Conservation (phyloP, 306 rosid genomes). For the Sophora flavescens region DNA sequence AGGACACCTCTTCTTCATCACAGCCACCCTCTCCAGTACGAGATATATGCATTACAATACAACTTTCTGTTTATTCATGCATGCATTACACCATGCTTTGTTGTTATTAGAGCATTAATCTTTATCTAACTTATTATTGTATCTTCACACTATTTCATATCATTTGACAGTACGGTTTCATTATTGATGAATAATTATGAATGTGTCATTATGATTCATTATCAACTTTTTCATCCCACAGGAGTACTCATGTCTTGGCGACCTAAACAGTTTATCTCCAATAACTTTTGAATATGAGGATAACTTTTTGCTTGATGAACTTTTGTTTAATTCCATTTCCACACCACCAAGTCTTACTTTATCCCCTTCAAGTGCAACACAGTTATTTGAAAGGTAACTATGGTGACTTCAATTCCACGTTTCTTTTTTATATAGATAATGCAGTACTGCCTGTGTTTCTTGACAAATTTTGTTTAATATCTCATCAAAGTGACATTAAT, state of each 20-base stretch:
- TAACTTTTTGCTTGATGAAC: conserved; percentile 33
- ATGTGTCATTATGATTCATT: background rate
- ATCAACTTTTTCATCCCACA: conserved; percentile 33
- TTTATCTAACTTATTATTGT: background rate
- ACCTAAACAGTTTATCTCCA: conserved; percentile 52
- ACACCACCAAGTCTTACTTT: conserved; percentile 43
- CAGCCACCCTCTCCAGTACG: background rate
- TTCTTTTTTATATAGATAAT: background rate
- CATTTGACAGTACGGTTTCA: background rate
- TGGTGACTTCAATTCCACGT: background rate
- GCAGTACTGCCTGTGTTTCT: background rate
- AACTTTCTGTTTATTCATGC: background rate
- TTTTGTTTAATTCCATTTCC: no score
- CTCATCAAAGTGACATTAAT: background rate
- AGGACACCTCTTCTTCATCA: background rate
- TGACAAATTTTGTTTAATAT: conserved; percentile 7
- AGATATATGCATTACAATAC: background rate
- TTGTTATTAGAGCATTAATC: background rate
- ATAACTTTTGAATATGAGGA: conserved; percentile 44
- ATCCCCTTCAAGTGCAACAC: background rate
- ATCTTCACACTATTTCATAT: background rate
- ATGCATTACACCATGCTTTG: background rate
- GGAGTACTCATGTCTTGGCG: conserved; percentile 56
- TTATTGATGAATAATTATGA: background rate
- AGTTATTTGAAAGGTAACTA: conserved; percentile 49